phyloP scores from a whole-genome alignment of 2,329 filamentous ascomycete genomes.

The Colletotrichum orchidophilum region DNA sequence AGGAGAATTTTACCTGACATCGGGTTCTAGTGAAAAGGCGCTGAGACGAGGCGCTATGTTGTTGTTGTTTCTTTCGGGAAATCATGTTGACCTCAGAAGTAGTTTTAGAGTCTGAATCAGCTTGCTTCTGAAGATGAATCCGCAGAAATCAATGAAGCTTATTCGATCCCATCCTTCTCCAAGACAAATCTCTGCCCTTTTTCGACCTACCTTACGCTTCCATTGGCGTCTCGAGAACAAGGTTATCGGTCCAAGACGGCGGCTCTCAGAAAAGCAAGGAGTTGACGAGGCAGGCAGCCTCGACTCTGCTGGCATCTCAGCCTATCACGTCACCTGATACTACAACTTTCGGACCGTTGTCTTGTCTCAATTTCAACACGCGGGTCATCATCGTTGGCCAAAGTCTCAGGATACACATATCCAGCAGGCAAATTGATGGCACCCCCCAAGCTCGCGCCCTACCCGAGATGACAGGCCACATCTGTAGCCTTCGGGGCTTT shows the following conservation, averaged over 20 bases:
- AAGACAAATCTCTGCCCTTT: not conserved
- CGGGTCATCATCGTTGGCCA: not conserved
- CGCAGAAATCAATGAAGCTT: not conserved
- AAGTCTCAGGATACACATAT: not conserved
- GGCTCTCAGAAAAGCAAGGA: not conserved
- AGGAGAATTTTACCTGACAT: not conserved
- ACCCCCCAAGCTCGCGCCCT: not conserved
- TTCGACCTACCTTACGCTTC: not conserved
- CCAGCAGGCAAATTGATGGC: not conserved
- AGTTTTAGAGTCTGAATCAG: not conserved
- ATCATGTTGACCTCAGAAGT: not conserved
- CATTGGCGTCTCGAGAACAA: not conserved
- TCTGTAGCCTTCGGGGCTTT: conserved; percentile 28
- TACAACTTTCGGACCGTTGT: not conserved
- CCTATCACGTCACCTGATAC: not conserved
- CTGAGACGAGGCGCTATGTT: not conserved
- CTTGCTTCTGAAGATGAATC: not conserved
- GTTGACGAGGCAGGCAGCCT: not conserved
- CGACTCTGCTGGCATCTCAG: not conserved
- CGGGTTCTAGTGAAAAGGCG: not conserved
- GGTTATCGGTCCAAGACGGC: not conserved
- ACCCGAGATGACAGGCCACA: conserved; percentile 16
- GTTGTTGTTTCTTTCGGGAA: too few relatives aligned
- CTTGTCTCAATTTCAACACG: not conserved
- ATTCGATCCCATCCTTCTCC: not conserved